Evolutionary conservation across 2,329 filamentous ascomycete genomes (phyloP).

Genomic region (Fusarium floridanum): DNA sequence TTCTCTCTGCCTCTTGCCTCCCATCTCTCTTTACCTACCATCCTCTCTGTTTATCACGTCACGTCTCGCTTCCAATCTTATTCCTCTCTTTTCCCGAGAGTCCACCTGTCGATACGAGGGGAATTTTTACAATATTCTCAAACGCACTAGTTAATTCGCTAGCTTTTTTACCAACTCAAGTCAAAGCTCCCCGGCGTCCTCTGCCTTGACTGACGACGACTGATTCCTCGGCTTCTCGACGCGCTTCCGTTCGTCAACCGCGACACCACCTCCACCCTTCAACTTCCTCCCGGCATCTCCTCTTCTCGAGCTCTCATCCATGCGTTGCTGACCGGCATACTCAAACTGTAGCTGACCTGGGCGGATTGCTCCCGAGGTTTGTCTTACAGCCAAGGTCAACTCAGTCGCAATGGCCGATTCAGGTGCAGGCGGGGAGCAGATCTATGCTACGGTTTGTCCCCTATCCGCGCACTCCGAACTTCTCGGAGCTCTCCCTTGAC

Average conservation of each 20-base stretch:
- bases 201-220: slow-evolving; percentile 9
- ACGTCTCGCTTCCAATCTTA: slow-evolving; percentile 19
- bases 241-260: slow-evolving; percentile 34
- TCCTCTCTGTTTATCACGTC: slow-evolving; percentile 26
- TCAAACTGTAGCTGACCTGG: slow-evolving; percentile 39
- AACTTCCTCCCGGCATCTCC: slow-evolving; percentile 9
- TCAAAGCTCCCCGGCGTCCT: slow-evolving; percentile 13
- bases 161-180: slow-evolving; percentile 12
- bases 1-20: slow-evolving; percentile 3
- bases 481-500: not conserved
- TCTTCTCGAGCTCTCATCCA: slow-evolving; percentile 23
- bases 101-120: not conserved
- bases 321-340: slow-evolving; percentile 43
- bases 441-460: slow-evolving; percentile 68
- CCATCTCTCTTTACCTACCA: slow-evolving; percentile 1
- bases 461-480: slow-evolving; percentile 12
- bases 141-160: not conserved
- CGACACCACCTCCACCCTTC: slow-evolving; percentile 4
- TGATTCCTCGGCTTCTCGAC: slow-evolving; percentile 24
- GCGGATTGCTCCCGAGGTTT: slow-evolving; percentile 34
- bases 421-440: slow-evolving; percentile 56
- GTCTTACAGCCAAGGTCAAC: slow-evolving; percentile 37
- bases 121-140: not conserved
- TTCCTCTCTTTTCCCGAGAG: slow-evolving; percentile 5
- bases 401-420: slow-evolving; percentile 53